phyloP scores from a whole-genome alignment of 257 asterid genomes.

The Haberlea rhodopensis region DNA sequence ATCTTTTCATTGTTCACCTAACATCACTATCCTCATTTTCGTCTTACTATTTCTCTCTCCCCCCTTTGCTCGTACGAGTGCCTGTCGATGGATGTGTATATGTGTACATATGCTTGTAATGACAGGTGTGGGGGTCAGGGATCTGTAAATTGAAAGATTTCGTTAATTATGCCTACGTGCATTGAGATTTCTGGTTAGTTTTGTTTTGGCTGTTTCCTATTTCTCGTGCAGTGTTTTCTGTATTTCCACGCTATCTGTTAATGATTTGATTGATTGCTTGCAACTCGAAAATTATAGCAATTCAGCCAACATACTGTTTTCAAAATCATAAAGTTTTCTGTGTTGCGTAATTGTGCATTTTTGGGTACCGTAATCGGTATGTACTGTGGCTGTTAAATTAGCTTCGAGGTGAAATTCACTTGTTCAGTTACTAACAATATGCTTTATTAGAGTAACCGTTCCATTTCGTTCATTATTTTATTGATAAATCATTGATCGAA shows the following conservation, averaged over 20 bases:
- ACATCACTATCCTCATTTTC: conserved; percentile 19
- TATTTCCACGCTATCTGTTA: background rate
- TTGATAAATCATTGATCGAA: conserved; percentile 12
- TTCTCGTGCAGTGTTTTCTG: conserved; percentile 5
- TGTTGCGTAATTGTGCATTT: background rate
- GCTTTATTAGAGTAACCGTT: background rate
- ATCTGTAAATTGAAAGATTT: conserved; percentile 50
- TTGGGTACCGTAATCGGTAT: conserved; percentile 8
- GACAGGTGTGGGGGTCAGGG: conserved; percentile 37
- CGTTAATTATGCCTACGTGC: conserved; percentile 55
- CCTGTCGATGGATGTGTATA: conserved; percentile 14
- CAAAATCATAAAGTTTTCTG: background rate
- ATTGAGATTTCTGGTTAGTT: conserved; percentile 65
- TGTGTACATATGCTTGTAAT: conserved; percentile 22
- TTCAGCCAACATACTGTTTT: conserved; percentile 5
- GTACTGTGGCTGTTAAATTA: conserved; percentile 5
- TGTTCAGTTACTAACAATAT: background rate
- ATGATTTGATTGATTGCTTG: conserved; percentile 5
- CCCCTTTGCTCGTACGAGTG: conserved; percentile 14
- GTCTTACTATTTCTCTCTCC: conserved; percentile 17
- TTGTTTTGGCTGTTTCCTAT: conserved; percentile 22
- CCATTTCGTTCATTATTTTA: background rate
- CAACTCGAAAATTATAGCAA: conserved; percentile 14
- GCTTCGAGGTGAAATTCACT: conserved; percentile 2
- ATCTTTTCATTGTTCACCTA: conserved; percentile 25